phyloP scores from a whole-genome alignment of 352 stramenopile species.

The Globisporangium solare region DNA sequence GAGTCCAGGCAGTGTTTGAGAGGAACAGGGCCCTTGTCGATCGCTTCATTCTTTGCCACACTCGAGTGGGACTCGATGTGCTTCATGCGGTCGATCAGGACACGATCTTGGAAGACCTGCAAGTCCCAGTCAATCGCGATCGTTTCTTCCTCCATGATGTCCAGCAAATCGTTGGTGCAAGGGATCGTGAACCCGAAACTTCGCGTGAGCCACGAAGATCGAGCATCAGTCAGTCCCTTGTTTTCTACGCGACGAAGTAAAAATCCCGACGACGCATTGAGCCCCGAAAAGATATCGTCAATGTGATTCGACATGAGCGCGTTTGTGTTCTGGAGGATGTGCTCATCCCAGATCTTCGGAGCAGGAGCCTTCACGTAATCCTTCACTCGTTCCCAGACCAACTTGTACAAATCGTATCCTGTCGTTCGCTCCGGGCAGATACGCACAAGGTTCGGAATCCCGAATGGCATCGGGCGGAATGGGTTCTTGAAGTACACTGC shows the following conservation, averaged over 20 bases:
- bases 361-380: slow-evolving; percentile 58
- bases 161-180: slow-evolving; percentile 65
- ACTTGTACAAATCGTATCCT: slow-evolving; percentile 71
- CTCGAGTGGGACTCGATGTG: slow-evolving; percentile 76
- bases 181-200: slow-evolving; percentile 81
- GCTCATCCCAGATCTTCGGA: slow-evolving; percentile 35
- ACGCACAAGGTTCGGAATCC: slow-evolving; percentile 81
- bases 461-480: slow-evolving; percentile 82
- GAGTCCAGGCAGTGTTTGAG: slow-evolving; percentile 76
- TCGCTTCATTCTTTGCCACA: slow-evolving; percentile 79
- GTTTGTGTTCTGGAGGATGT: slow-evolving; percentile 24
- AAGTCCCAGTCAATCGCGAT: slow-evolving; percentile 88
- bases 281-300: slow-evolving; percentile 73
- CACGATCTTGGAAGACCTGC: slow-evolving; percentile 77
- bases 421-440: slow-evolving; percentile 81
- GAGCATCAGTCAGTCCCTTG: slow-evolving; percentile 79
- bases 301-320: slow-evolving; percentile 62
- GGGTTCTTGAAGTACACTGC: slow-evolving; percentile 88
- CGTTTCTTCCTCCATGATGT: slow-evolving; percentile 82
- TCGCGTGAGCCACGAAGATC: slow-evolving; percentile 70
- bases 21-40: slow-evolving; percentile 86
- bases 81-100: slow-evolving; percentile 83
- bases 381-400: slow-evolving; percentile 81
- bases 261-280: slow-evolving; percentile 72
- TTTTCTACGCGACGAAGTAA: slow-evolving; percentile 76